Percentiles rank a stretch among this genome's conserved stretches.
phyloP scores from a whole-genome alignment of 2,329 filamentous ascomycete species.

The Colletotrichum karsti region DNA sequence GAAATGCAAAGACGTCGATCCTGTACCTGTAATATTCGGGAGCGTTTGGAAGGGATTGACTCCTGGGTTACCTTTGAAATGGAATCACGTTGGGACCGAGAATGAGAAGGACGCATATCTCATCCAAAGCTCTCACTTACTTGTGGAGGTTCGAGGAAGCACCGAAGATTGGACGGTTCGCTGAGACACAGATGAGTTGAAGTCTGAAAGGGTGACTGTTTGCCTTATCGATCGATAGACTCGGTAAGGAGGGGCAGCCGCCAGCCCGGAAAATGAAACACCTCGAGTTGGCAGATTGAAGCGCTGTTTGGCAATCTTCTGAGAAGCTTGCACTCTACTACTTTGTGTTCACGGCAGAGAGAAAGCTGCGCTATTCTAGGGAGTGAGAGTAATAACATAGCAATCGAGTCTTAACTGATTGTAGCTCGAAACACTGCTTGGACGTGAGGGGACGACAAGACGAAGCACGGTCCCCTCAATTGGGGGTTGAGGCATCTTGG shows the following conservation, averaged over 20 bases:
- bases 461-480: conserved; percentile 14
- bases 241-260: neutral
- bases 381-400: neutral
- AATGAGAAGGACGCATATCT: neutral
- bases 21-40: neutral
- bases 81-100: neutral
- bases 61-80: no score
- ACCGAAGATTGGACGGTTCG: conserved; percentile 17
- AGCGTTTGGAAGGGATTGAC: no score
- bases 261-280: no score
- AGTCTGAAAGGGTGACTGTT: neutral
- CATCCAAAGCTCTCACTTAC: neutral
- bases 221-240: neutral
- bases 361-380: neutral
- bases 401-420: neutral
- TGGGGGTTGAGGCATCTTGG: neutral
- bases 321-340: neutral
- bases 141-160: neutral
- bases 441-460: conserved; percentile 20
- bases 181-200: neutral
- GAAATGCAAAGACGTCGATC: neutral
- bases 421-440: conserved; percentile 27
- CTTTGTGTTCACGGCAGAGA: neutral
- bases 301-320: neutral
- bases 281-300: neutral